phyloP scores from a whole-genome alignment of 129 eudicot genomes.

The carrot (Daucus carota) region DNA sequence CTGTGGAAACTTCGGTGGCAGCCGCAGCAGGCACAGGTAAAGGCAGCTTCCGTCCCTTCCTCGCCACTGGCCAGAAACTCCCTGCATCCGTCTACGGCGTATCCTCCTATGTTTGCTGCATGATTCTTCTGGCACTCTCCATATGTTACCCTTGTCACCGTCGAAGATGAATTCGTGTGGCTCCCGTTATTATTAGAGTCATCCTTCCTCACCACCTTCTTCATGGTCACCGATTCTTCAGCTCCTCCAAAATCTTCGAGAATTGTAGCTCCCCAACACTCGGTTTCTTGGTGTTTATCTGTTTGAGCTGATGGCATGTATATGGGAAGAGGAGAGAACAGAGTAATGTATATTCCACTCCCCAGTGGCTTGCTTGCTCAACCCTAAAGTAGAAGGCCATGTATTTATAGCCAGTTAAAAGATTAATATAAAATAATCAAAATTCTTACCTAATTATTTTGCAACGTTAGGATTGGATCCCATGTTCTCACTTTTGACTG shows the following conservation, averaged over 20 bases:
- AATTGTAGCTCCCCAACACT: neutral
- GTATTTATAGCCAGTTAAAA: constrained; percentile 43
- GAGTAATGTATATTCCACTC: constrained; percentile 14
- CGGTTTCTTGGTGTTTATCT: neutral
- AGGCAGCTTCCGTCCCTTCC: constrained; percentile 44
- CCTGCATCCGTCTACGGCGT: constrained; percentile 82
- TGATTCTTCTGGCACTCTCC: constrained; percentile 81
- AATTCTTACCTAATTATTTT: neutral
- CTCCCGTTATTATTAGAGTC: constrained; percentile 16
- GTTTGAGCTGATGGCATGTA: neutral
- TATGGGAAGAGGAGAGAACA: neutral
- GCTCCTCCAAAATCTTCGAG: neutral
- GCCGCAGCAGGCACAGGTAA: constrained; percentile 80
- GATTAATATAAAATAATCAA: neutral
- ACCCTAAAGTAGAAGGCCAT: constrained; percentile 49
- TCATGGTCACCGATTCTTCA: constrained; percentile 29
- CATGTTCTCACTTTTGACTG: neutral
- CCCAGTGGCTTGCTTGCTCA: constrained; percentile 11
- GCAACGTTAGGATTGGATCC: neutral
- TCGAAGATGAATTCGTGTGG: constrained; percentile 30
- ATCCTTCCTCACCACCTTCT: constrained; percentile 41
- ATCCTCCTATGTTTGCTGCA: constrained; percentile 74
- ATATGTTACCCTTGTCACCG: constrained; percentile 49
- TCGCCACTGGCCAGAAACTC: constrained; percentile 63
- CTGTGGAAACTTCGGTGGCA: constrained; percentile 88